phyloP scores from a whole-genome alignment of 2,329 filamentous ascomycete species.

The Capronia americana region DNA sequence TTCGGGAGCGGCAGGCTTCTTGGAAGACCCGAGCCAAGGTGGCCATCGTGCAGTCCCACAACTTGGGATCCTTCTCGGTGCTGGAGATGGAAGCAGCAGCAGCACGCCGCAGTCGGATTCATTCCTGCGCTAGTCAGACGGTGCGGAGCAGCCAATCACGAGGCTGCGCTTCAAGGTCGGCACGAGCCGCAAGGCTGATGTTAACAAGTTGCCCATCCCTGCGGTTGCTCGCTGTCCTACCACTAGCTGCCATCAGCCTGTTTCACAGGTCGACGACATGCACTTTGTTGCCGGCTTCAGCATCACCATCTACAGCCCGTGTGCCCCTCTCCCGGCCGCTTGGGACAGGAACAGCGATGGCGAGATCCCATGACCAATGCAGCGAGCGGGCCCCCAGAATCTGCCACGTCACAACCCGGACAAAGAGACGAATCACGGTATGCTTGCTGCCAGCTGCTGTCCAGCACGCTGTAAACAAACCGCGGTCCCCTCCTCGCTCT shows the following conservation, averaged over 20 bases:
- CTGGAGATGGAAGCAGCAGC: not conserved
- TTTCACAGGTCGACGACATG: constrained; percentile 1
- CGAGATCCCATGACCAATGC: not conserved
- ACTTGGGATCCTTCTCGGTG: not conserved
- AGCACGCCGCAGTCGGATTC: not conserved
- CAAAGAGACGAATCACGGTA: constrained; percentile 1
- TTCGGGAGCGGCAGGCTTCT: constrained; percentile 32
- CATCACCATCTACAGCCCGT: not conserved
- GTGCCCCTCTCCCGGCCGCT: not conserved
- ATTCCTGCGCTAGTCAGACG: not conserved
- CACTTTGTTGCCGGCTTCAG: not conserved
- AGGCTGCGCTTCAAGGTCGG: constrained; percentile 9
- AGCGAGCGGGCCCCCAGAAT: not conserved
- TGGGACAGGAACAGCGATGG: not conserved
- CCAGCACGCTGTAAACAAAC: constrained; percentile 5
- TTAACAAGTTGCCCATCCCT: constrained; percentile 1
- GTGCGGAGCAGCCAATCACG: not conserved
- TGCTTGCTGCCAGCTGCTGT: not conserved
- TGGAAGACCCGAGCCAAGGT: constrained; percentile 36
- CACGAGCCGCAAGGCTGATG: constrained; percentile 11
- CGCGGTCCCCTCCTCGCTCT: not conserved
- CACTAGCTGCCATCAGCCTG: constrained; percentile 5
- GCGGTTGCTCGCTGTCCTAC: not conserved
- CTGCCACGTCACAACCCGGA: constrained; percentile 6
- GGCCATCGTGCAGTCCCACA: constrained; percentile 24